Percentiles rank a stretch among this genome's conserved stretches.
Evolutionary conservation across 352 stramenopile genomes (phyloP).

Genomic region (Globisporangium alternatum): DNA sequence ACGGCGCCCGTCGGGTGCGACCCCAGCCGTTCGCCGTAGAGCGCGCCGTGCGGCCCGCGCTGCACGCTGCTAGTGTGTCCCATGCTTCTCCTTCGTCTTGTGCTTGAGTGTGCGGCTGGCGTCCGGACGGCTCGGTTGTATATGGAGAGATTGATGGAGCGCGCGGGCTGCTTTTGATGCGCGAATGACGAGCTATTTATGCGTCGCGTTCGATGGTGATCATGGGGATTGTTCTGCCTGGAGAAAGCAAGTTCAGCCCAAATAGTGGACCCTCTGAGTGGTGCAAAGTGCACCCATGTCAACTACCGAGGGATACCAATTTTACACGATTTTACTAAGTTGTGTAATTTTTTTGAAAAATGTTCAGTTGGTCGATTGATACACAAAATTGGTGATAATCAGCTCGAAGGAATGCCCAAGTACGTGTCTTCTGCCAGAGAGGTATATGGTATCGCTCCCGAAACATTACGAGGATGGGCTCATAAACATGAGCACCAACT

Average conservation of each 20-base stretch:
- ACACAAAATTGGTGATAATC: no score
- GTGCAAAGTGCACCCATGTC: not conserved
- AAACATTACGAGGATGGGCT: no score
- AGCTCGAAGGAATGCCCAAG: no score
- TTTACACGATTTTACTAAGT: no score
- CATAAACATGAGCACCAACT: no score
- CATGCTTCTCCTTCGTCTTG: slow-evolving; percentile 25
- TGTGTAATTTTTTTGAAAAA: no score
- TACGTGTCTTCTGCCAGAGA: no score
- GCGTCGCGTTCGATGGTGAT: not conserved
- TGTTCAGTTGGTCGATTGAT: no score
- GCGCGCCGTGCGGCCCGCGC: slow-evolving; percentile 25
- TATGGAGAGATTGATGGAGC: not conserved
- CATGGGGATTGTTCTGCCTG: not conserved
- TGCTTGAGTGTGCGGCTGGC: not conserved
- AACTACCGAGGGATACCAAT: not conserved
- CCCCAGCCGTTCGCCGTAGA: slow-evolving; percentile 66
- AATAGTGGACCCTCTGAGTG: slow-evolving; percentile 3
- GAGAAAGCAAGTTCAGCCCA: not conserved
- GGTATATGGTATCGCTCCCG: no score
- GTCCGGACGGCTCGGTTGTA: not conserved
- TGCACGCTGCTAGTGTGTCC: slow-evolving; percentile 75
- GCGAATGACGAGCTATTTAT: not conserved
- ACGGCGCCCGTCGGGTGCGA: slow-evolving; percentile 26
- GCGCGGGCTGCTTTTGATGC: not conserved